Base-by-base conservation (phyloP, 2,329 filamentous ascomycete genomes). In the Xylariaceae sp. region DNA sequence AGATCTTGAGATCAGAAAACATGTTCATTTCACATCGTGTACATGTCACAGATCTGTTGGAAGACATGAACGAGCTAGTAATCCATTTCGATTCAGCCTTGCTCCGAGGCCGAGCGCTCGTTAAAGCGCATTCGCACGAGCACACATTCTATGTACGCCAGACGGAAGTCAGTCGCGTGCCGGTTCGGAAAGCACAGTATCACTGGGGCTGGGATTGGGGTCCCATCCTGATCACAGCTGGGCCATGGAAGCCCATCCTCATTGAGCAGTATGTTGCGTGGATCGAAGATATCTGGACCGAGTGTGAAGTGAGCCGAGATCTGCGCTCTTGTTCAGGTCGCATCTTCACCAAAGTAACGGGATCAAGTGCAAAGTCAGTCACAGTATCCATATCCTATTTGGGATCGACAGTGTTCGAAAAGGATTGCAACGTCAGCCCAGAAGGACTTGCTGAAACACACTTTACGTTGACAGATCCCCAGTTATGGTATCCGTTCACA, bases 141-240 rank as follows among this genome's bases (percentile, higher is more conserved):
- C 77, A 82, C 60, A 72, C 69, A 5, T 82, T 78, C 66, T 75
- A 65, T 62, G 79, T 64, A 51, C 80, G 63, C 66, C 77, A 59
- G 70, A 80, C 58, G 48, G 81, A 68, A 46, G 61, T 66, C 17
- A 63, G 68, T 31, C 59, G 68, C 18, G 65, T 81, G 11, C 75
- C 75, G 3, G 76, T 81, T 0, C 70, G 84, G n/a, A 87, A 87
- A 61, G 80, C 83, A 1, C 84, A 87, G 63, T 87, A 56, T 22
- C 43, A 57, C 57, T 87, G 81, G 81, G 82, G 84, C 5, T 87
- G 83, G 83, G 83, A 87, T 59, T 86, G 83, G 84, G 84, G 83
- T 0, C 83, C 83, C 1, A 73, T 83, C 6, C 58, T 86, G 45
- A 75, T 82, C 64, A 83, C 81, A 0, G 77, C 75, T 9, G 83